Evolutionary conservation across 2,329 filamentous ascomycete genomes (phyloP), one percentile per base, ranked within the genome.

Genomic region (Fusarium musae): DNA sequence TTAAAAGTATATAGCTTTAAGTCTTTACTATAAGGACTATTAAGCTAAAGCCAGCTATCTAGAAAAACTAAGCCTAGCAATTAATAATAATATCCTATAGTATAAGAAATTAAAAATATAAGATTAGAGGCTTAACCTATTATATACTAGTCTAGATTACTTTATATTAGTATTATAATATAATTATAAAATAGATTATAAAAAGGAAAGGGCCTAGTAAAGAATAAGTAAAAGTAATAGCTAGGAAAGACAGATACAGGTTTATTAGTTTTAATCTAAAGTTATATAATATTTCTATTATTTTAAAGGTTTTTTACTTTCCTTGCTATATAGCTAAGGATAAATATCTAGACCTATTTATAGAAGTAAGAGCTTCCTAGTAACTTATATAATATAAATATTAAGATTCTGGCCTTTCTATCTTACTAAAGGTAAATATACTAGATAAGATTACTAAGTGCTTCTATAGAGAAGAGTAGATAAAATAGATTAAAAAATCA

Each of bases 161-260:
- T 34, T 42, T 42, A 58, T 6, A 58, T n/a, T n/a, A 42, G 56
- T 23, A 37, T 58, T 32, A 58, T 58, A 17, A 42, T 32, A 37
- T 58, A 47, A 15, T 42, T 32, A 30, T 47, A 23, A 37, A 58
- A 47, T 7, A 58, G 32, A 30, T 58, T 23, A 37, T 46, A 46
- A 28, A 58, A 58, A 9, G 56, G 56, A n/a, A 58, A 42, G 12
- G 56, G 56, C 12, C 56, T 42, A n/a, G 21, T 46, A 23, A 58
- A 58, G 32, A 58, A 58, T n/a, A 58, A 34, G 17, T 58, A 58
- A 28, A 58, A 58, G 32, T 58, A 58, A 23, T 42, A 58, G 16
- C 56, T 42, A 21, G 42, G 42, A 37, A 58, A 58, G n/a, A 47
- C 42, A 16, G 56, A 15, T 9, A 58, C 32, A 13, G 56, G 42